phyloP scores from a whole-genome alignment of 2,329 filamentous ascomycete genomes.

The Lasiodiplodia hormozganensis region DNA sequence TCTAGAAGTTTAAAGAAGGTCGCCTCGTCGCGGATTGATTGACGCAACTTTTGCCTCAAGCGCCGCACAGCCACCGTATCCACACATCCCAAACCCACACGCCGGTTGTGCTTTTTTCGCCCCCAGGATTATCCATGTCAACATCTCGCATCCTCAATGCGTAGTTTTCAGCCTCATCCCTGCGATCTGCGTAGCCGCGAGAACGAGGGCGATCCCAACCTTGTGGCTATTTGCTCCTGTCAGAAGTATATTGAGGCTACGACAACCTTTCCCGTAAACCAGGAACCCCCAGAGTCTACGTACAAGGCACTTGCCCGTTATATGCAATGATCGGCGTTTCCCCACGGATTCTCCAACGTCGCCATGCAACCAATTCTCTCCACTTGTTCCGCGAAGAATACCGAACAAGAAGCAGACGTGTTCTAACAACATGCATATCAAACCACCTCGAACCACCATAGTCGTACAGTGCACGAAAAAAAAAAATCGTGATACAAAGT shows the following conservation, averaged over 20 bases:
- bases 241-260: background rate
- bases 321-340: background rate
- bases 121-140: background rate
- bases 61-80: background rate
- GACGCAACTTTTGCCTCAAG: background rate
- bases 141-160: background rate
- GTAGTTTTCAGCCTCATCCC: background rate
- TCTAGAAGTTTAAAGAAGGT: background rate
- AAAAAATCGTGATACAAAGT: background rate
- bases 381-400: background rate
- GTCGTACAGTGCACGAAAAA: background rate
- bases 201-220: background rate
- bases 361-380: background rate
- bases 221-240: background rate
- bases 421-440: background rate
- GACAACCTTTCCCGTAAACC: background rate
- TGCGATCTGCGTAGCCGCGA: background rate
- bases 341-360: background rate
- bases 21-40: conserved; percentile 3
- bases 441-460: background rate
- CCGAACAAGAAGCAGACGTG: background rate
- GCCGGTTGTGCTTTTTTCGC: background rate
- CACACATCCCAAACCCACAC: background rate
- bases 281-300: background rate
- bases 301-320: background rate